Evolutionary conservation across 345 rosid species (phyloP).

Genomic region (Citrus glauca): DNA sequence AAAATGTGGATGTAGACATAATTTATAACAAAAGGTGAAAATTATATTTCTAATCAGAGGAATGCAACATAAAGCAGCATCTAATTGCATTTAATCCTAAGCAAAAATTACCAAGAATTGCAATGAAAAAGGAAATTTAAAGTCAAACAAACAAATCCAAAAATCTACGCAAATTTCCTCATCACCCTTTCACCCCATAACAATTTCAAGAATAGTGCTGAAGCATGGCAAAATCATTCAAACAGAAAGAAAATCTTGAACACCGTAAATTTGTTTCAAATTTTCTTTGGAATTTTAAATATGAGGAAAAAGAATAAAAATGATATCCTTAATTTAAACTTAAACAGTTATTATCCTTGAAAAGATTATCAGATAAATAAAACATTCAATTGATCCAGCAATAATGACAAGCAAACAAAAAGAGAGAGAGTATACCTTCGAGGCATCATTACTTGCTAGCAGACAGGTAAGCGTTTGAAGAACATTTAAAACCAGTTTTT

Average conservation of each 20-base stretch:
- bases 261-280: not conserved
- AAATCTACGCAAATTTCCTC: not conserved
- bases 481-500: conserved; percentile 83
- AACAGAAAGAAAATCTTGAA: not conserved
- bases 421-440: conserved; percentile 58
- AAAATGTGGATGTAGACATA: no score
- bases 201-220: not conserved
- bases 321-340: not conserved
- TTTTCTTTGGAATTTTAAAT: not conserved
- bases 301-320: not conserved
- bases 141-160: not conserved
- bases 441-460: conserved; percentile 74
- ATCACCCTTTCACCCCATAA: not conserved
- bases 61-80: not conserved
- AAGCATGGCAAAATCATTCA: not conserved
- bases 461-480: conserved; percentile 77
- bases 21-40: not conserved
- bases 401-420: not conserved
- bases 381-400: conserved; percentile 10
- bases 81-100: no score
- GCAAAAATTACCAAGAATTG: no score
- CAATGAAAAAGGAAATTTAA: not conserved
- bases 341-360: not conserved
- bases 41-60: not conserved
- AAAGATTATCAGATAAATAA: not conserved